phyloP scores from a whole-genome alignment of 2,329 filamentous ascomycete genomes.

The Colletotrichum paranaense region DNA sequence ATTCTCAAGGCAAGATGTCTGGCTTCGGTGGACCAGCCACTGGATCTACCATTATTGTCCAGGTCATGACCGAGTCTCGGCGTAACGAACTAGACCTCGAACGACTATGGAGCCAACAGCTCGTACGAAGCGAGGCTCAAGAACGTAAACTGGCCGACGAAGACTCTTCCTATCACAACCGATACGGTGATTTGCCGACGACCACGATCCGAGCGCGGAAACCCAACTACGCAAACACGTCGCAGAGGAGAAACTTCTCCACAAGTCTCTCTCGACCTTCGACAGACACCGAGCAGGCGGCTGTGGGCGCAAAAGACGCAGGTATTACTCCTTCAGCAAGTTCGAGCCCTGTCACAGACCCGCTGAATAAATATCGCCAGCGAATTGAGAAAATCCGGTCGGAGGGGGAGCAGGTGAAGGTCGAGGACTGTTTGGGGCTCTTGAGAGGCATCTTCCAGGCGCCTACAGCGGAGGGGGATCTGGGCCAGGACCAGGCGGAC shows the following conservation, averaged over 20 bases:
- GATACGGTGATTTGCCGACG: constrained; percentile 30
- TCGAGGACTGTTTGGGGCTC: constrained; percentile 49
- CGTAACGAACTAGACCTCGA: constrained; percentile 66
- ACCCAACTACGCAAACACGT: constrained; percentile 34
- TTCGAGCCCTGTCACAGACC: background rate
- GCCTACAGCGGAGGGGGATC: constrained; percentile 35
- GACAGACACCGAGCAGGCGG: background rate
- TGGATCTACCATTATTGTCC: constrained; percentile 66
- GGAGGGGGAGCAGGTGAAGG: constrained; percentile 48
- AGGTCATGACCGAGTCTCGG: constrained; percentile 67
- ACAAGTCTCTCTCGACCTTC: constrained; percentile 43
- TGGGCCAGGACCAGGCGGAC: constrained; percentile 45
- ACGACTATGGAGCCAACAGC: constrained; percentile 58
- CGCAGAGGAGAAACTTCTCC: constrained; percentile 49
- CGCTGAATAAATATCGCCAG: constrained; percentile 32
- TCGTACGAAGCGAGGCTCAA: constrained; percentile 46
- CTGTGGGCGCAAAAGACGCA: background rate
- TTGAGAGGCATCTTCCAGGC: constrained; percentile 51
- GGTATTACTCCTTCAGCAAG: constrained; percentile 11
- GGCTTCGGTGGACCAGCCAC: constrained; percentile 75
- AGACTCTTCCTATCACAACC: constrained; percentile 40
- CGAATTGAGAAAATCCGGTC: constrained; percentile 53
- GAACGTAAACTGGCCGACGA: constrained; percentile 30
- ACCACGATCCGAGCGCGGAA: constrained; percentile 17
- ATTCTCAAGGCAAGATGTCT: constrained; percentile 69